Evolutionary conservation across 176 grass and related monocot genomes (phyloP).

Genomic region (Zea mays): DNA sequence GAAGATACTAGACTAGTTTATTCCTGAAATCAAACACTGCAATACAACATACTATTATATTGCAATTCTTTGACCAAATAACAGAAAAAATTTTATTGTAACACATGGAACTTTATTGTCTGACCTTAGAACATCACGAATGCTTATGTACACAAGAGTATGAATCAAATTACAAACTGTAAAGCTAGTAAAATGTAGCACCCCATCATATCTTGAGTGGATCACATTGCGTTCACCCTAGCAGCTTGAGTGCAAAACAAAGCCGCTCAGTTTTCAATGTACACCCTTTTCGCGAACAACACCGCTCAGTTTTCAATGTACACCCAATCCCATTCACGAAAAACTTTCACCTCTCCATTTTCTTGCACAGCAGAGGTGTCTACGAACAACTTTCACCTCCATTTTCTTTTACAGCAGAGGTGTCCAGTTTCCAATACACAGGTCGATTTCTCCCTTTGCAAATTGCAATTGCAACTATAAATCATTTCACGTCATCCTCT

Average conservation of each 20-base stretch:
- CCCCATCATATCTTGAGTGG: not conserved
- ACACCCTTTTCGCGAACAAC: slow-evolving; percentile 36
- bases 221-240: slow-evolving; percentile 11
- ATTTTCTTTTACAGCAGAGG: slow-evolving; percentile 41
- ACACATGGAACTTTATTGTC: slow-evolving; percentile 19
- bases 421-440: slow-evolving; percentile 28
- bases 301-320: slow-evolving; percentile 23
- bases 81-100: not conserved
- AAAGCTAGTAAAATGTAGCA: not conserved
- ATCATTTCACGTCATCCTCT: slow-evolving; percentile 67
- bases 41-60: not conserved
- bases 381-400: slow-evolving; percentile 19
- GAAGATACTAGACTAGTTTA: no score
- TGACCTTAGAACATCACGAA: slow-evolving; percentile 21
- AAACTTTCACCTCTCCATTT: not conserved
- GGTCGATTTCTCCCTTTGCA: slow-evolving; percentile 3
- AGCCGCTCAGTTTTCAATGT: slow-evolving; percentile 22
- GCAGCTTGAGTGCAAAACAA: slow-evolving; percentile 47
- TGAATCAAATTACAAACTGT: slow-evolving; percentile 44
- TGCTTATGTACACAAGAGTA: slow-evolving; percentile 52
- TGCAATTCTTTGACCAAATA: slow-evolving; percentile 35
- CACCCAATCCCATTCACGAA: slow-evolving; percentile 33
- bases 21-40: no score
- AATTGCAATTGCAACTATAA: not conserved
- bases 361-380: not conserved